Conservation (phyloP, 225 moss, liverwort and hornwort species). For the Takakia lepidozioides region DNA sequence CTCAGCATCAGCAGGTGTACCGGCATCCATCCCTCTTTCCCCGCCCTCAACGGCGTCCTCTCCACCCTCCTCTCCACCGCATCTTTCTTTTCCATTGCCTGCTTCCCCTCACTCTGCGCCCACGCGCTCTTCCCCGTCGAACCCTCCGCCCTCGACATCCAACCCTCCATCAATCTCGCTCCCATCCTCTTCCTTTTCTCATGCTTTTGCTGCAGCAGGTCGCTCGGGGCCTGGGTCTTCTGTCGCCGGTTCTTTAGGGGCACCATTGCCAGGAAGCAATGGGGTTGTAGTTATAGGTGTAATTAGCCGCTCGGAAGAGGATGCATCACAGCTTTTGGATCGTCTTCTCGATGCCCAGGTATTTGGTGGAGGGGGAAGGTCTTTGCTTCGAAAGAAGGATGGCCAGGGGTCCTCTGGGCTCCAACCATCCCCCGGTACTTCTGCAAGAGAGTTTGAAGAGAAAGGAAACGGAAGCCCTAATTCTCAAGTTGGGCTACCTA, state of each 20-base stretch:
- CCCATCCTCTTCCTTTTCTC: slow-evolving; percentile 10
- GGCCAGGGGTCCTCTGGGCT: too few relatives aligned
- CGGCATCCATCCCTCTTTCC: slow-evolving; percentile 9
- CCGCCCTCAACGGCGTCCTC: slow-evolving; percentile 5
- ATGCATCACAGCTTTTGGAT: slow-evolving; percentile 79
- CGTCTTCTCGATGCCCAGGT: slow-evolving; percentile 72
- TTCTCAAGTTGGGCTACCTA: too few relatives aligned
- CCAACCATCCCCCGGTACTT: too few relatives aligned
- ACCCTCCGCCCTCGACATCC: slow-evolving; percentile 8
- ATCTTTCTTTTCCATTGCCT: slow-evolving; percentile 28
- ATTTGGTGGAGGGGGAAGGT: slow-evolving; percentile 27
- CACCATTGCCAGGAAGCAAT: slow-evolving; percentile 28
- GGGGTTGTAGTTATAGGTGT: slow-evolving; percentile 90
- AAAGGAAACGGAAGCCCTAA: too few relatives aligned
- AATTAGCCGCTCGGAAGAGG: slow-evolving; percentile 69
- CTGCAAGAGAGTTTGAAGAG: too few relatives aligned
- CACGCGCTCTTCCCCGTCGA: slow-evolving; percentile 14
- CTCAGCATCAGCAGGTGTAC: too few relatives aligned
- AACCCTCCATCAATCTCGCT: slow-evolving; percentile 7
- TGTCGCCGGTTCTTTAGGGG: slow-evolving; percentile 3
- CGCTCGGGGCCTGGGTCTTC: too few relatives aligned
- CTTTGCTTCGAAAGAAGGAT: too few relatives aligned
- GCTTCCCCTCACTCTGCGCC: slow-evolving; percentile 11
- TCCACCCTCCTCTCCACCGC: slow-evolving; percentile 18
- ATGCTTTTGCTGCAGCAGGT: slow-evolving; percentile 8